Conservation (phyloP, 257 asterid species). For the Coffea canephora region DNA sequence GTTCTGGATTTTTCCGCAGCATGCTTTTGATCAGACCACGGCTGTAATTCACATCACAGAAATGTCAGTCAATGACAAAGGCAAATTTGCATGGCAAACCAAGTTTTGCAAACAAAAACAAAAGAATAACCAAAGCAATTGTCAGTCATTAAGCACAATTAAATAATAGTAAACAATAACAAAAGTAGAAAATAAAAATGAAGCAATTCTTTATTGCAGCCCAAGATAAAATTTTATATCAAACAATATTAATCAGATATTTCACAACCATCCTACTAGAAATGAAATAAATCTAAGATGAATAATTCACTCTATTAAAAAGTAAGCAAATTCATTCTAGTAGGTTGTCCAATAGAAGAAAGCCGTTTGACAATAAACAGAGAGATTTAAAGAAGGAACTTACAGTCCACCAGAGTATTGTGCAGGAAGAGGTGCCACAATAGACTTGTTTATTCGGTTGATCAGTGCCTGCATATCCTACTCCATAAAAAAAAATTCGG, state of each 20-base stretch:
- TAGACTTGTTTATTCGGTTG: conserved; percentile 85
- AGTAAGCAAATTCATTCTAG: background rate
- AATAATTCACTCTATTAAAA: background rate
- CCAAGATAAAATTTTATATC: no score
- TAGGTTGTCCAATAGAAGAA: background rate
- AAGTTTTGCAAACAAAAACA: background rate
- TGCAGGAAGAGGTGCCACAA: conserved; percentile 79
- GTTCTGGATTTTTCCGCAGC: conserved; percentile 87
- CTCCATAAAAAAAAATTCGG: conserved; percentile 25
- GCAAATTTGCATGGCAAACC: background rate
- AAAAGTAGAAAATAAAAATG: background rate
- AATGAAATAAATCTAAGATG: background rate
- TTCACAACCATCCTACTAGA: no score
- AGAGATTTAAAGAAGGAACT: conserved; percentile 26
- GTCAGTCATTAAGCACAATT: background rate
- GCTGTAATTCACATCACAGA: conserved; percentile 40
- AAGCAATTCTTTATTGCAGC: background rate
- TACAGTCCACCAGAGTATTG: conserved; percentile 83
- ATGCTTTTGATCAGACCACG: conserved; percentile 87
- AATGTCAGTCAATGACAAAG: conserved; percentile 12
- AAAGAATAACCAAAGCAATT: conserved; percentile 8
- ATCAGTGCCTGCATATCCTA: conserved; percentile 96
- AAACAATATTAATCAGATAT: no score
- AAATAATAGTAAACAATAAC: no score
- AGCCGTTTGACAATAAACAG: conserved; percentile 6